Conservation (phyloP, 2,329 filamentous ascomycete species). For the Cryphonectria carpinicola region DNA sequence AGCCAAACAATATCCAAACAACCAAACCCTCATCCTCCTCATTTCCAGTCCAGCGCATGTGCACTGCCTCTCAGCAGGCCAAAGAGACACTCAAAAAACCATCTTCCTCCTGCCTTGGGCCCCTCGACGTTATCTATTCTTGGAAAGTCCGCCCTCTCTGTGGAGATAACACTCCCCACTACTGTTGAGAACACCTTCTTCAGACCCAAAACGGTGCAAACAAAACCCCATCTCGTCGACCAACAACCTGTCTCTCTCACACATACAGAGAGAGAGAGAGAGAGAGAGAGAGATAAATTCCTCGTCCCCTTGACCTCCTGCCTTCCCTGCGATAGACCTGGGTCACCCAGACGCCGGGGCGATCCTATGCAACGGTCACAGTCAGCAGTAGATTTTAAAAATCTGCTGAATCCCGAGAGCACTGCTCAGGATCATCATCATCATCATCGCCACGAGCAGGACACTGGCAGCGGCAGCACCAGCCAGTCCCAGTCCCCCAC, state of each 20-base stretch:
- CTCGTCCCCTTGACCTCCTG: neutral
- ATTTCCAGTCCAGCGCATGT: slow-evolving; percentile 17
- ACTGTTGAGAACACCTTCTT: neutral
- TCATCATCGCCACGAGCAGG: slow-evolving; percentile 27
- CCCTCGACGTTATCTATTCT: neutral
- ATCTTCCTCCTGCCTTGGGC: neutral
- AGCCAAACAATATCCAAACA: slow-evolving; percentile 9
- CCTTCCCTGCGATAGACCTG: slow-evolving; percentile 13
- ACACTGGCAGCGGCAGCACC: slow-evolving; percentile 29
- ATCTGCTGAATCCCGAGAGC: slow-evolving; percentile 70
- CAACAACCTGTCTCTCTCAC: neutral
- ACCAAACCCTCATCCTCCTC: slow-evolving; percentile 27
- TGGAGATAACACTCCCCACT: neutral
- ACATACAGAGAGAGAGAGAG: neutral
- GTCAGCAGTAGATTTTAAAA: slow-evolving; percentile 75
- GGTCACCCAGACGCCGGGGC: slow-evolving; percentile 35
- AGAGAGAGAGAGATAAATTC: neutral
- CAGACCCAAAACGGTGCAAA: neutral
- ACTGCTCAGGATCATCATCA: slow-evolving; percentile 29
- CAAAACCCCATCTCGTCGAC: neutral
- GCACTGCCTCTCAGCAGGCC: neutral
- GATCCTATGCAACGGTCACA: slow-evolving; percentile 77
- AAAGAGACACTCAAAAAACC: neutral
- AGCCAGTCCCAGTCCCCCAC: slow-evolving; percentile 35
- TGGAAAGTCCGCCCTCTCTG: neutral